Evolutionary conservation across 805 yeast genomes (phyloP).

Genomic region (Saturnispora sekii): DNA sequence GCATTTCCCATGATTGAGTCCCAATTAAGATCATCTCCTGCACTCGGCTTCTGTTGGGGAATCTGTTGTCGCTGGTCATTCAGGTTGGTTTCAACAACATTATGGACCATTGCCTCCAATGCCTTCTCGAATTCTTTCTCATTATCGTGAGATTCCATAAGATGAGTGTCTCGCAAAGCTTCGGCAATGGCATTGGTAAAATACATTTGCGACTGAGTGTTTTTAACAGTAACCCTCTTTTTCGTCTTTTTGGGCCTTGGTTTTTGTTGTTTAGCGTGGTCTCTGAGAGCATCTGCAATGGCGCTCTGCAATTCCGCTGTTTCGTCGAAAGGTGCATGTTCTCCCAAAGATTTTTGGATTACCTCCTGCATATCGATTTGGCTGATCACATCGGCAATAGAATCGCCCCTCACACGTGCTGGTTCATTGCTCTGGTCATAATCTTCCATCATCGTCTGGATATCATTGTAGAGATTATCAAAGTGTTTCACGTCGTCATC

Average conservation of each 20-base stretch:
- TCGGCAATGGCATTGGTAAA: slow-evolving; percentile 20
- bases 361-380: slow-evolving; percentile 14
- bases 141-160: slow-evolving; percentile 5
- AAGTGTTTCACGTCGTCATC: slow-evolving; percentile 2
- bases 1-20: slow-evolving; percentile 71
- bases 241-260: slow-evolving; percentile 4
- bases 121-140: slow-evolving; percentile 41
- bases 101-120: slow-evolving; percentile 45
- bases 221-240: background rate
- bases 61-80: background rate
- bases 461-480: slow-evolving; percentile 8
- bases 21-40: slow-evolving; percentile 27
- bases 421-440: background rate
- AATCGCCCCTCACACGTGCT: background rate
- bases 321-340: slow-evolving; percentile 11
- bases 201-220: slow-evolving; percentile 6
- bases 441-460: slow-evolving; percentile 6
- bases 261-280: slow-evolving; percentile 7
- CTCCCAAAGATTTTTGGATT: slow-evolving; percentile 15
- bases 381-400: slow-evolving; percentile 10
- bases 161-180: slow-evolving; percentile 15
- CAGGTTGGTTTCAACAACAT: slow-evolving; percentile 34
- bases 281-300: slow-evolving; percentile 20
- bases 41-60: slow-evolving; percentile 18
- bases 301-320: slow-evolving; percentile 20